Evolutionary conservation across 176 grass and related monocot species (phyloP), one percentile per base, ranked within the genome.

Genomic region (Paspalum vaginatum): DNA sequence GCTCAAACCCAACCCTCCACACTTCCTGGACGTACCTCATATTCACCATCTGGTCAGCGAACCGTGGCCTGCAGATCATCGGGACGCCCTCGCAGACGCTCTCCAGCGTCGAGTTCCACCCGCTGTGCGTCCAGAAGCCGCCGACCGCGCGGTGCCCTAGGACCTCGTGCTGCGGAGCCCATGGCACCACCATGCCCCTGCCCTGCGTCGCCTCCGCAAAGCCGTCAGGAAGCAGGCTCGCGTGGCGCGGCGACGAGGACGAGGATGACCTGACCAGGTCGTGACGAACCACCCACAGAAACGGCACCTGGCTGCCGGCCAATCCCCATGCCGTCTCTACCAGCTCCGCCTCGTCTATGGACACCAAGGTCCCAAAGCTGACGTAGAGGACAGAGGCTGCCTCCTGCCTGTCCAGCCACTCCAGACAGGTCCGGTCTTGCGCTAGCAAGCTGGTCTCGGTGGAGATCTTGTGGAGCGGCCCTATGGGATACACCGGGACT

Each of bases 11-110:
- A 48, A 86, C 6, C 26, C 60, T 77, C 88, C 88, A 89, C 10
- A 82, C 83, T 21, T 86, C 83, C 27, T 65, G 50, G 0, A 86
- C 88, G 0, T 89, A 86, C 32, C 83, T 85, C 1, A 45, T 53
- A 15, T 89, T 89, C 27, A 85, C 75, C 88, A 89, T 86, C 32
- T 89, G 88, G 1, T 89, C 88, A 0, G 77, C 78, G n/a, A 85
- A 85, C 0, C 65, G 72, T 0, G 88, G 83, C 66, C 70, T 43
- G 7, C 88, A 82, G 0, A 86, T 85, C 88, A 89, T 89, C 0
- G 88, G 83, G 0, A 86, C 78, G 42, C 88, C 88, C 24, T 77
- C 88, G 1, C 56, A 77, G 9, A 90, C 48, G 25, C 84, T 87
- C 47, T 90, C 84, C 9, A 90, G 5, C 2, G 73, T 83, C 8